Base-by-base conservation (phyloP, 768 basidiomycete genomes). In the Pisolithus marmoratus region DNA sequence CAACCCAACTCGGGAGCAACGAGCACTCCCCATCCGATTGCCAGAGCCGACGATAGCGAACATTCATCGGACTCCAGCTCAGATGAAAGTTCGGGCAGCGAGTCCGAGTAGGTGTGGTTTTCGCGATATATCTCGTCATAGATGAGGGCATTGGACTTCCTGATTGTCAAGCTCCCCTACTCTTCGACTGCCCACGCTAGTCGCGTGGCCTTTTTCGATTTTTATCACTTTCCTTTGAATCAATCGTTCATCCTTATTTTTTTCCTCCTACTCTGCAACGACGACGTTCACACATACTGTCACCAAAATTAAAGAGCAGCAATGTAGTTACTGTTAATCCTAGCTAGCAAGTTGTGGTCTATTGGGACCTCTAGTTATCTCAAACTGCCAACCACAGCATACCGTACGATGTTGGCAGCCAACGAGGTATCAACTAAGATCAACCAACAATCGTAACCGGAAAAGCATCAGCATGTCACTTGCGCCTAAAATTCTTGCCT, bases 11-110 rank as follows among this genome's bases (percentile, higher is more conserved):
- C 71, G 46, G 73, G 68, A 38, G 62, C 67, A 9, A 54, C 66
- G 19, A 57, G 71, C 6, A 60, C 70, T 15, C 26, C 48, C n/a
- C 63, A 68, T 15, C 64, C 68, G 42, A 73, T 73, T 23, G 50
- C 49, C 8, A 56, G 66, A 22, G 49, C 37, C n/a, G 60, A 70
- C 23, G 76, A 83, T 54, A 88, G 85, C 61, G 88, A 88, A 50
- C 83, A 76, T 61, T 86, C 85, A 31, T 89, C 86, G 46, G 88
- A 91, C 65, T 85, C 87, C 9, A 88, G 86, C 69, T 84, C 83
- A 41, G 85, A 79, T 44, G 87, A 88, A 54, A 88, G 86, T 66
- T 91, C 89, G 49, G 88, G 81, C 58, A 90, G 85, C 63, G 88
- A 91, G 60, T 89, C 88, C 22, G 88, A 91, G 67, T 91, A 74